Evolutionary conservation across 345 rosid genomes (phyloP).

Genomic region (Balakata baccata): DNA sequence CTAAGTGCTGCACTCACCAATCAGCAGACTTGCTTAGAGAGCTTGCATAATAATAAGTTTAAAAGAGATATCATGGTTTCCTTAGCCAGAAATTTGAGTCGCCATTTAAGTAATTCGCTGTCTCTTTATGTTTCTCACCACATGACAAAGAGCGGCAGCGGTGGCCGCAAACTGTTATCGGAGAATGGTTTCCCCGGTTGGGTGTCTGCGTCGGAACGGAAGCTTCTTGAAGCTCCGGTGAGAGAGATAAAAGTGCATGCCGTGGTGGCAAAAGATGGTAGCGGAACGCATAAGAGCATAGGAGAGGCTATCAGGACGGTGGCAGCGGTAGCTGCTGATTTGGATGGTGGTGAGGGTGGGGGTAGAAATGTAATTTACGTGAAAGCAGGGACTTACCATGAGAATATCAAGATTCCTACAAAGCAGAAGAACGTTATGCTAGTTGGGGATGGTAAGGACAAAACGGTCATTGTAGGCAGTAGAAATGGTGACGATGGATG

Average conservation of each 20-base stretch:
- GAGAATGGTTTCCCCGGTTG: slow-evolving; percentile 27
- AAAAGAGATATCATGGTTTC: slow-evolving; percentile 18
- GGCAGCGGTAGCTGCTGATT: slow-evolving; percentile 2
- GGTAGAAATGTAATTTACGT: slow-evolving; percentile 47
- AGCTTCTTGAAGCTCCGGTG: slow-evolving; percentile 45
- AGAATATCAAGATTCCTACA: slow-evolving; percentile 41
- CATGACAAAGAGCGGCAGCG: neutral
- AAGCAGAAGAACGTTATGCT: slow-evolving; percentile 53
- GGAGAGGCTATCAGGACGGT: slow-evolving; percentile 37
- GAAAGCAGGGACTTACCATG: slow-evolving; percentile 52
- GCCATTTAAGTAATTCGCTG: slow-evolving; percentile 31
- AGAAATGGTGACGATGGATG: slow-evolving; percentile 40
- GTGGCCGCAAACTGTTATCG: slow-evolving; percentile 19
- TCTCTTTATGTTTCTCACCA: slow-evolving; percentile 26
- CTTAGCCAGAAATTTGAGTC: slow-evolving; percentile 36
- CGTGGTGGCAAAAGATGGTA: slow-evolving; percentile 55
- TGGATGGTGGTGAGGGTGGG: slow-evolving; percentile 17
- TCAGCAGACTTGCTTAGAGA: slow-evolving; percentile 48
- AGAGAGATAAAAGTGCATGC: slow-evolving; percentile 40
- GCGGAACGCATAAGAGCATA: slow-evolving; percentile 46
- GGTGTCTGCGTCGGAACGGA: slow-evolving; percentile 30
- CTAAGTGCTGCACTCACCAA: slow-evolving; percentile 55
- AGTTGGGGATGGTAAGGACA: slow-evolving; percentile 59
- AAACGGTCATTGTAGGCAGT: slow-evolving; percentile 39
- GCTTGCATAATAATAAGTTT: slow-evolving; percentile 30